Base-by-base conservation (phyloP, 2,329 filamentous ascomycete genomes). In the Ambrosiella xylebori region DNA sequence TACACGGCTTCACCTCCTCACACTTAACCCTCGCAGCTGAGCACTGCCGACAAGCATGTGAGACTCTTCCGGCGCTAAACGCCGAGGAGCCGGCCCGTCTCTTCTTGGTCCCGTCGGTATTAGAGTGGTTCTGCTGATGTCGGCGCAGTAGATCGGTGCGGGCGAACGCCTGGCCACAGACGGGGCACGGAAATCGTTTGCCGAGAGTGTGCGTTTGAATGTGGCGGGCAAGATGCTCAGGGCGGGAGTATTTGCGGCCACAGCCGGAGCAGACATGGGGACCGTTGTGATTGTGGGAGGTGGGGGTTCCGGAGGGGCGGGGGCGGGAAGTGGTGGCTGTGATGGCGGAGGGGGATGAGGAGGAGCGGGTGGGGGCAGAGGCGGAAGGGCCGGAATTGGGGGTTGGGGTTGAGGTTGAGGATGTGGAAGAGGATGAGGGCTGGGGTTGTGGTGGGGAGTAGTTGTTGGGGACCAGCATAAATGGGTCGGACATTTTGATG, bases 121-220 rank as follows among this genome's bases (percentile, higher is more conserved):
- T 75, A 35, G 74, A 69, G 61, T 79, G 76, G 61, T 77, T 78
- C 50, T 71, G 66, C 47, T 73, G 71, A 63, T 79, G 76, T 12
- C 76, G 71, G 62, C 76, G 76, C 56, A 78, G 68, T 9, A 79
- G 69, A 63, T 79, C 76, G 59, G 76, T 76, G 17, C 76, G 71
- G 8, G 75, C 74, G 64, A 78, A 79, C 4, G 73, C 73, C 63
- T 78, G 79, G 58, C 74, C 71, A 62, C 76, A 78, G 58, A 78
- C 68, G 44, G 74, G 68, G 62, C 74, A 76, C 15, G 68, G 65
- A 63, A 77, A 77, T 37, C 74, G 71, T 54, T 75, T 74, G 4
- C 74, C 74, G 6, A 76, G 68, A 2, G 74, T 76, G 62, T 77
- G 74, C 2, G 73, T 74, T 62, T 74, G 73, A 41, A 76, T 74